Conservation (phyloP, 441 rosid species). For the Breynia disticha region DNA sequence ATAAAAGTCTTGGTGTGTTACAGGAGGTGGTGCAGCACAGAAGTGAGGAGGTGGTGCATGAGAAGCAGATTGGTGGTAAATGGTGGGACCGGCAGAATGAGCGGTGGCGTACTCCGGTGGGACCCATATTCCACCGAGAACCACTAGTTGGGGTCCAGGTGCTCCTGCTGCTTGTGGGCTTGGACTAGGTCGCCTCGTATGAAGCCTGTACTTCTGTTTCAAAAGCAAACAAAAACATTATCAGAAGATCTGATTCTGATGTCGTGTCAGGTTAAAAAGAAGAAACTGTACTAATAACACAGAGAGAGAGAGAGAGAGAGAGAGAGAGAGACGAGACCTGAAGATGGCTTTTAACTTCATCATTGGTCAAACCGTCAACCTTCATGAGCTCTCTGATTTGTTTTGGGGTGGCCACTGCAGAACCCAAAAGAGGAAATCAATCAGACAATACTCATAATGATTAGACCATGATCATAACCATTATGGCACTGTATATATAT, state of each 20-base stretch:
- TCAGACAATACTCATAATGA: conserved; percentile 5
- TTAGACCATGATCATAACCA: conserved; percentile 6
- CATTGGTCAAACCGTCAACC: conserved; percentile 92
- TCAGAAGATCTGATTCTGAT: not conserved
- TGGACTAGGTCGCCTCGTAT: conserved; percentile 90
- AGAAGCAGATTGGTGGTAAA: conserved; percentile 26
- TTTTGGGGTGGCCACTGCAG: conserved; percentile 86
- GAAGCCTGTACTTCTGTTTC: conserved; percentile 85
- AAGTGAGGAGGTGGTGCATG: conserved; percentile 50
- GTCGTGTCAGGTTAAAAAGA: not conserved
- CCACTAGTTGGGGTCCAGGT: conserved; percentile 56
- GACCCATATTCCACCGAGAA: conserved; percentile 92
- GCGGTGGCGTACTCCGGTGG: conserved; percentile 81
- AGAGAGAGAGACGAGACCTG: conserved; percentile 39
- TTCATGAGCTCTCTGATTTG: conserved; percentile 94
- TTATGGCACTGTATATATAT: not conserved
- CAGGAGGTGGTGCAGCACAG: conserved; percentile 41
- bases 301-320: not conserved
- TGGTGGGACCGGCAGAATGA: conserved; percentile 37
- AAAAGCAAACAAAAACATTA: conserved; percentile 10
- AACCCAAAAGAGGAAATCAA: conserved; percentile 11
- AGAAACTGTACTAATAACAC: conserved; percentile 1
- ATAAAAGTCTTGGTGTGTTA: conserved; percentile 29
- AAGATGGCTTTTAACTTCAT: conserved; percentile 98
- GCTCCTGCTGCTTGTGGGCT: conserved; percentile 67